Conservation (phyloP, 106 monocot genomes). For the Acanthochlamys bracteata region DNA sequence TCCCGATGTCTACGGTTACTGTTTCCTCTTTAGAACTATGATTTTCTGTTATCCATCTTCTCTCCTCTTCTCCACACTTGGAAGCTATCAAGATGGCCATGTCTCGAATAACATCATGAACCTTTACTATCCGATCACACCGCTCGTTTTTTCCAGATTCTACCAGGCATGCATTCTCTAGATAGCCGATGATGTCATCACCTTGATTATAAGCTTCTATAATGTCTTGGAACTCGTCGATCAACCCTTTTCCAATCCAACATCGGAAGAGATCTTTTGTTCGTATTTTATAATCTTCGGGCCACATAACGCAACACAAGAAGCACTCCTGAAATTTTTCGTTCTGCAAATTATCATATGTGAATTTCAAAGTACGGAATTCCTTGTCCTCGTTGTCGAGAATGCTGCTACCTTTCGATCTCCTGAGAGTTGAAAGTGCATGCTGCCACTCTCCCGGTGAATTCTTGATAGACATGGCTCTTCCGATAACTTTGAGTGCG, state of each 20-base stretch:
- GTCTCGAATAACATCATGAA: conserved; percentile 18
- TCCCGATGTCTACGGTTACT: neutral
- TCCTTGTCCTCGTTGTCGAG: neutral
- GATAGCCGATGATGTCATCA: neutral
- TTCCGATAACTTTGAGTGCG: conserved; percentile 8
- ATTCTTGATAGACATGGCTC: conserved; percentile 9
- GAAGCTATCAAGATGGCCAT: neutral
- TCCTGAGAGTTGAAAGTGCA: neutral
- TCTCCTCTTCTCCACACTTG: neutral
- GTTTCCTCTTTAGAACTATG: too few species aligned
- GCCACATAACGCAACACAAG: conserved; percentile 5
- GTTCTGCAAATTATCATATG: conserved; percentile 15
- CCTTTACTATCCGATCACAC: neutral
- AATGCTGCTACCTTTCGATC: neutral
- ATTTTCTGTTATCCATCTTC: neutral
- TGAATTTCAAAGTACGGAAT: conserved; percentile 5
- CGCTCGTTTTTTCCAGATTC: neutral
- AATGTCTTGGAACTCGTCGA: neutral
- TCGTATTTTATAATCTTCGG: neutral
- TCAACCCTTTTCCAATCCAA: conserved; percentile 12
- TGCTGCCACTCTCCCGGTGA: neutral
- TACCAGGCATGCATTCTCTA: conserved; percentile 8
- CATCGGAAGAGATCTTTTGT: neutral
- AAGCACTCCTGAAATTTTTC: neutral
- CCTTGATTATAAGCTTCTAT: neutral